Base-by-base conservation (phyloP, 2,329 filamentous ascomycete genomes). In the Ophiostoma ips region DNA sequence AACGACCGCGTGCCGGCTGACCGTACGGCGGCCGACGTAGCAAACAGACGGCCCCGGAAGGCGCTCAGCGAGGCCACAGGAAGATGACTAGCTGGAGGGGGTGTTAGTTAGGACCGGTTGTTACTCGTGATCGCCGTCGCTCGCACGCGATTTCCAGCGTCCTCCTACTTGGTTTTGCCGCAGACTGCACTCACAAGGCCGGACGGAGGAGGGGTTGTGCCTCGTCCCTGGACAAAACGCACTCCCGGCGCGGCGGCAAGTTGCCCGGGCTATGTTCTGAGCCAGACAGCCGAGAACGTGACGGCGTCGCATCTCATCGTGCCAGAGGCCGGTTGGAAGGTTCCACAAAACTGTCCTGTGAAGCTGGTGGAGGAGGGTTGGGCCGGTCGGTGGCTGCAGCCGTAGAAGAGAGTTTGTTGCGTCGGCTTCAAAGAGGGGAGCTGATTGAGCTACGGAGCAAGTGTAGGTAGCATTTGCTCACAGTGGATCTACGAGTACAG, bases 1-100 rank as follows among this genome's bases (percentile, higher is more conserved):
- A 72, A 61, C 52, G 51, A 56, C 53, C 46, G 40, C 40, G 30
- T 15, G 28, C 21, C 19, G 12, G 21, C 40, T 57, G 46, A 48
- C 49, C 36, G 52, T 37, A n/a, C 31, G 3, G 33, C n/a, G 8
- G 31, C 16, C 21, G 49, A 51, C 30, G 49, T 28, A 11, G 45
- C 31, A 47, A 51, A 43, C 12, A 19, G 18, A 12, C 43, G 43
- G 43, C 30, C 28, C 19, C 30, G 43, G 30, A n/a, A 8, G 8
- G 28, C 18, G 28, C 43, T 24, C 4, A 16, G 2, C 10, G 13
- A 10, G 2, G 10, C 24, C 24, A 6, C 8, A 13, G 15, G 8
- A 4, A 43, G 10, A 4, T 9, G 7, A 8, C 21, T 31, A 43
- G 40, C 40, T 43, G 38, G 3, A 16, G 5, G 36, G n/a, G 18